Evolutionary conservation across 257 asterid species (phyloP).

Genomic region (Haberlea rhodopensis): DNA sequence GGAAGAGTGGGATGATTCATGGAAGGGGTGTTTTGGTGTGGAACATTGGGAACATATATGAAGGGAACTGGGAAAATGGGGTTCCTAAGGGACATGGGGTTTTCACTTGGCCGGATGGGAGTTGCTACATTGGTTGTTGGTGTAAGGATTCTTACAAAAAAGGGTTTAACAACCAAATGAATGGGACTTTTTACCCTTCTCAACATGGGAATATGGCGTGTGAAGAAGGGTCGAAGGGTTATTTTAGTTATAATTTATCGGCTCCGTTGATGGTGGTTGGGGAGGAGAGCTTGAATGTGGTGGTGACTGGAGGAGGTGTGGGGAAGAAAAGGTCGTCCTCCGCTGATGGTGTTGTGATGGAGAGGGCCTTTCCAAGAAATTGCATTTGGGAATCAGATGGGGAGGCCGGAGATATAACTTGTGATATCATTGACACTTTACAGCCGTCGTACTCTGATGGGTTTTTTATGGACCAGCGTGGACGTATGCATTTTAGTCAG

Average conservation of each 20-base stretch:
- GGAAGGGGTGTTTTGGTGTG: constrained; percentile 84
- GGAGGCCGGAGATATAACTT: constrained; percentile 93
- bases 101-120: constrained; percentile 91
- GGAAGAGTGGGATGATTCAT: constrained; percentile 76
- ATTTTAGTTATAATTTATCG: constrained; percentile 39
- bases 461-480: constrained; percentile 45
- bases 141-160: constrained; percentile 37
- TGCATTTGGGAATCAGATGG: constrained; percentile 99
- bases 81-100: constrained; percentile 74
- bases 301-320: constrained; percentile 33
- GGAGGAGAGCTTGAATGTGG: constrained; percentile 33
- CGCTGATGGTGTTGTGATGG: constrained; percentile 47
- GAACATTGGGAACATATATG: constrained; percentile 77
- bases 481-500: constrained; percentile 68
- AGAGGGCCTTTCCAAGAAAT: constrained; percentile 68
- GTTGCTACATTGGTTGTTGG: constrained; percentile 81
- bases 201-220: constrained; percentile 24
- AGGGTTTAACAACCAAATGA: constrained; percentile 38
- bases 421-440: constrained; percentile 81
- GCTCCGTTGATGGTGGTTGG: constrained; percentile 55
- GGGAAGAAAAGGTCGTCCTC: constrained; percentile 71
- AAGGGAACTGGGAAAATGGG: constrained; percentile 84
- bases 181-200: constrained; percentile 75
- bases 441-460: constrained; percentile 75
- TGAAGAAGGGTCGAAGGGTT: constrained; percentile 37